Conservation (phyloP, 192 early-diverging fungal species). For the Oehlia diaphana region DNA sequence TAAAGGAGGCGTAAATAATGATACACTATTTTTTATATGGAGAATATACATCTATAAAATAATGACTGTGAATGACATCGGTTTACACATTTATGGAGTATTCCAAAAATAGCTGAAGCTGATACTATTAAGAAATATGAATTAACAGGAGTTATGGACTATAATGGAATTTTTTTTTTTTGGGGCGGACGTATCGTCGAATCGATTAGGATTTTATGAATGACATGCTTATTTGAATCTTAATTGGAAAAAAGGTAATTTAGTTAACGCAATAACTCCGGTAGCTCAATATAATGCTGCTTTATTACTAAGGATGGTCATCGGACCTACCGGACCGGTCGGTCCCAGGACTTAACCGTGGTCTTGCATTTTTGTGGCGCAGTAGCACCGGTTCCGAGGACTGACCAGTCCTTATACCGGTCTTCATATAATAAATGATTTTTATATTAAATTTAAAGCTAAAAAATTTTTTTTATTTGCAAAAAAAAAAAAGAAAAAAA, state of each 20-base stretch:
- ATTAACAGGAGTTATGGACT: background rate
- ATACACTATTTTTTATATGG: background rate
- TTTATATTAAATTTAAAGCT: no score
- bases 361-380: no score
- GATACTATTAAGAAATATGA: background rate
- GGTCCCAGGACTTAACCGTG: no score
- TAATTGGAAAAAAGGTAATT: background rate
- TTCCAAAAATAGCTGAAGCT: background rate
- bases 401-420: no score
- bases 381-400: no score
- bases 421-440: no score
- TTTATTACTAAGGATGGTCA: background rate
- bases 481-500: no score
- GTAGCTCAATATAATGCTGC: background rate
- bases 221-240: background rate
- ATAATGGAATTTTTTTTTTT: background rate
- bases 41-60: background rate
- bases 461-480: no score
- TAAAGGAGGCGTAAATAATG: background rate
- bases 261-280: background rate
- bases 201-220: no score
- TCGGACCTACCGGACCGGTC: no score
- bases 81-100: background rate
- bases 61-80: no score
- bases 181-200: background rate